phyloP scores from a whole-genome alignment of 2,329 filamentous ascomycete species.

The Talaromyces sp. region DNA sequence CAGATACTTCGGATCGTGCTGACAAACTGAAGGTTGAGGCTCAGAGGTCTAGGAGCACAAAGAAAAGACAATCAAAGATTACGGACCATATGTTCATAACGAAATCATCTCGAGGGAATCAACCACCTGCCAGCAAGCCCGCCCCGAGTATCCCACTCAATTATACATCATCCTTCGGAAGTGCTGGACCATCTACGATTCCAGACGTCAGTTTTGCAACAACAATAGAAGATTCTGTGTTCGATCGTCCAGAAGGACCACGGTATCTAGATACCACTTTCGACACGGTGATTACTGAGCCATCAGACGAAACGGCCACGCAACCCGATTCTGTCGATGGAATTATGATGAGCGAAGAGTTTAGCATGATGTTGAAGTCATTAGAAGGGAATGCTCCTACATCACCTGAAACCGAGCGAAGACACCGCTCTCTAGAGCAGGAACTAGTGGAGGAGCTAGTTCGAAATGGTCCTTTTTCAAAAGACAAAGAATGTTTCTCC shows the following conservation, averaged over 20 bases:
- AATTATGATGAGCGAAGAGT: constrained; percentile 22
- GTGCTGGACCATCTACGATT: neutral
- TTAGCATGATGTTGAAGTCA: constrained; percentile 15
- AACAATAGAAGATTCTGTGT: constrained; percentile 15
- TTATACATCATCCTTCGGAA: neutral
- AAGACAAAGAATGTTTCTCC: constrained; percentile 21
- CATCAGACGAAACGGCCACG: constrained; percentile 14
- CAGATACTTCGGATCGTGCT: constrained; percentile 8
- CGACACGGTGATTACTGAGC: constrained; percentile 26
- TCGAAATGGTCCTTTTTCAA: constrained; percentile 33
- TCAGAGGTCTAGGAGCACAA: constrained; percentile 17
- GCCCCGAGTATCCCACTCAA: neutral
- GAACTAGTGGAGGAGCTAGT: constrained; percentile 27
- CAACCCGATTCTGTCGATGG: constrained; percentile 23
- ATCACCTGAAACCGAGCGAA: neutral
- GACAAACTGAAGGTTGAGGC: constrained; percentile 17
- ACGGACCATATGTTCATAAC: constrained; percentile 18
- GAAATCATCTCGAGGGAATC: constrained; percentile 3
- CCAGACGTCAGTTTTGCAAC: constrained; percentile 24
- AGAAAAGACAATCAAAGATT: constrained; percentile 18
- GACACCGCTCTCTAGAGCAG: constrained; percentile 1
- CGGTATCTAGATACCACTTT: constrained; percentile 23
- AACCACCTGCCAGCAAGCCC: neutral
- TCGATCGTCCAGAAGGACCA: constrained; percentile 13
- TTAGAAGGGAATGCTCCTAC: neutral